Evolutionary conservation across 2,329 filamentous ascomycete species (phyloP), one percentile per base, ranked within the genome.

Genomic region (Penicillium sp.): DNA sequence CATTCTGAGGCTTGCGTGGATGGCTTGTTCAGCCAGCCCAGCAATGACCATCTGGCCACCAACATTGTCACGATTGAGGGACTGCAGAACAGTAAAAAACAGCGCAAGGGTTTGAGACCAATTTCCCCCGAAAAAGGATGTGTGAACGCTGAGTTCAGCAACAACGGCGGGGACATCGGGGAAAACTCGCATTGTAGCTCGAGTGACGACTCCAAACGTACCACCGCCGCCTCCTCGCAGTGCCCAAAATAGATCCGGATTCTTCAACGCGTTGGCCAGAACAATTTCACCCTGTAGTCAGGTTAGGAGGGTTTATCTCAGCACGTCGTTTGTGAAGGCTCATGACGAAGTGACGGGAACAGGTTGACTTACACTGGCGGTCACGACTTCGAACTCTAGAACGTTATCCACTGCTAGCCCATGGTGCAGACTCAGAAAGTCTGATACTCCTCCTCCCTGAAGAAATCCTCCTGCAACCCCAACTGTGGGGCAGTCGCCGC

Each of bases 361-460:
- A n/a, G 40, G 40, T 11, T 13, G 2, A 48, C 56, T 41, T 47
- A 59, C 58, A 56, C 74, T 71, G 10, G 78, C 73, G 2, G 75
- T 76, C 3, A 83, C 76, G 8, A 82, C 71, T 50, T 80, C 71
- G 46, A 78, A 69, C 49, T 74, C 69, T n/a, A 82, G 67, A 6
- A 79, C 72, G 62, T 81, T 76, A 62, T 82, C 80, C 4, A 77
- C 72, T 52, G 71, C 80, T 63, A 83, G 75, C 57, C 83, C 75
- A 57, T 78, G 79, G 30, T 77, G 63, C 47, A 74, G 74, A 13
- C 76, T 78, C 43, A 85, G 62, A 16, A 70, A 64, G 3, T 71
- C 71, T 4, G 69, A 69, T 32, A 76, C 71, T 9, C 76, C 76
- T 19, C 75, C 76, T 10, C 76, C 74, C 34, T 70, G 68, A 0